Base-by-base conservation (phyloP, 1,284 basidiomycete species). In the Violaceomyces palustris region DNA sequence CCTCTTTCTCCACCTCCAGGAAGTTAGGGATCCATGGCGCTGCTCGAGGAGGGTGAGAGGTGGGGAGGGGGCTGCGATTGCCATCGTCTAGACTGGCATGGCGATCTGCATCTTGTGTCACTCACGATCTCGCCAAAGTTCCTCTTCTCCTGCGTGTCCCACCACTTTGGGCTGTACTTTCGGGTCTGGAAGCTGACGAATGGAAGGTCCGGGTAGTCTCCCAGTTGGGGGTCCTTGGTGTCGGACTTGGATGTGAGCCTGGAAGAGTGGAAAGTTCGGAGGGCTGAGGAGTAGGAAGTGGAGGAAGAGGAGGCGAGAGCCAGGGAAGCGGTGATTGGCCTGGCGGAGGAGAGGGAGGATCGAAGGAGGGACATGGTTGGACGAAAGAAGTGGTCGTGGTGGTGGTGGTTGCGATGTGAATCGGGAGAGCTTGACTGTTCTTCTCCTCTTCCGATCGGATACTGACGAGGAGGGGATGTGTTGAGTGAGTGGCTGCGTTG, bases 51-150 rank as follows among this genome's bases (percentile, higher is more conserved):
- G 39, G 24, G 9, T 12, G 42, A 29, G 23, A 43, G 39, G 30
- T 39, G 12, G 17, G 17, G 18, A 22, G 28, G 36, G 32, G 10
- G 44, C 28, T n/a, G 18, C 24, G 30, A 24, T 23, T 11, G 18
- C n/a, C n/a, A 24, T 8, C 15, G 11, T 22, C 15, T 18, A 22
- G 17, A 33, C n/a, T 14, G 39, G 24, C 15, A 37, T 22, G 35
- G n/a, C n/a, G n/a, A n/a, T n/a, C n/a, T n/a, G n/a, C n/a, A n/a
- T 35, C n/a, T 14, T 37, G 17, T 34, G n/a, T 1, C 9, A 44
- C 65, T 45, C 46, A 69, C 67, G 11, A 63, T 67, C 43, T 72
- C 70, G 33, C 67, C 69, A 55, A 60, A 72, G 57, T 72, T 69
- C 4, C 57, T 44, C 53, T 71, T 70, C 50, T 72, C 70, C 50